These are phyloP conservation scores for Trichoderma arundinaceum DNA, from an alignment of 2,329 filamentous ascomycete species.

Conservation along the genomic window DNA sequence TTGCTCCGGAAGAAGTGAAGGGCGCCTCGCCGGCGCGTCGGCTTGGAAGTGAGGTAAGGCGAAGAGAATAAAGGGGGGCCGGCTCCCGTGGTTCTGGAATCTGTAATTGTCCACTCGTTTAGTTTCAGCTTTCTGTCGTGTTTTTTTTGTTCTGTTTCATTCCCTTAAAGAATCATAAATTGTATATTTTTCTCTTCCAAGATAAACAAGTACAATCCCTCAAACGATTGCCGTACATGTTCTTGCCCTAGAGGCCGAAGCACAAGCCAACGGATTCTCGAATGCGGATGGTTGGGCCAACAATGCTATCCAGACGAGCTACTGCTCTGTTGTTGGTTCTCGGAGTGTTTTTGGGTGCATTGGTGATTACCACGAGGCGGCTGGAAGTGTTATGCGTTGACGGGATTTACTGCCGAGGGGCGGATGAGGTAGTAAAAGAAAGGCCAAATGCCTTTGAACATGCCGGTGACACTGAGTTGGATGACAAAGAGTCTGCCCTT, in stretches of 20 bases:
- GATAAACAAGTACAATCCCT: too few relatives aligned
- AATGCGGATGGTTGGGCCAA: slow-evolving; percentile 27
- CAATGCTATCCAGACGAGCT: slow-evolving; percentile 42
- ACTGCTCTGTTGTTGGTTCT: slow-evolving; percentile 39
- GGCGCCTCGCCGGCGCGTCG: not conserved
- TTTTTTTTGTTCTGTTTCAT: not conserved
- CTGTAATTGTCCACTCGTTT: not conserved
- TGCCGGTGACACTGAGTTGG: not conserved
- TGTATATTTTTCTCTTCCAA: not conserved
- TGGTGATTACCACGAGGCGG: slow-evolving; percentile 44
- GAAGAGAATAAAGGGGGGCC: not conserved
- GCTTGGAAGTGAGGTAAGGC: not conserved
- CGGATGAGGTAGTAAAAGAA: not conserved
- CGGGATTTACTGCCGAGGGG: not conserved
- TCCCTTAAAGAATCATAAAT: not conserved
- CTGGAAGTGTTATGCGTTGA: slow-evolving; percentile 40
- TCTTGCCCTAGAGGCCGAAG: not conserved
- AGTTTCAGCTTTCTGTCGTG: not conserved
- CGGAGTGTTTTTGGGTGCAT: slow-evolving; percentile 39
- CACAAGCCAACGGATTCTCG: not conserved
- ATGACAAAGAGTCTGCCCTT: too few relatives aligned
- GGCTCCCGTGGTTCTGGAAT: not conserved
- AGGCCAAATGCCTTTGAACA: not conserved
- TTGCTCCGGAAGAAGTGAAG: not conserved
- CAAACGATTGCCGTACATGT: not conserved